Conservation (phyloP, 352 stramenopile species). For the Globisporangium iwayamae region DNA sequence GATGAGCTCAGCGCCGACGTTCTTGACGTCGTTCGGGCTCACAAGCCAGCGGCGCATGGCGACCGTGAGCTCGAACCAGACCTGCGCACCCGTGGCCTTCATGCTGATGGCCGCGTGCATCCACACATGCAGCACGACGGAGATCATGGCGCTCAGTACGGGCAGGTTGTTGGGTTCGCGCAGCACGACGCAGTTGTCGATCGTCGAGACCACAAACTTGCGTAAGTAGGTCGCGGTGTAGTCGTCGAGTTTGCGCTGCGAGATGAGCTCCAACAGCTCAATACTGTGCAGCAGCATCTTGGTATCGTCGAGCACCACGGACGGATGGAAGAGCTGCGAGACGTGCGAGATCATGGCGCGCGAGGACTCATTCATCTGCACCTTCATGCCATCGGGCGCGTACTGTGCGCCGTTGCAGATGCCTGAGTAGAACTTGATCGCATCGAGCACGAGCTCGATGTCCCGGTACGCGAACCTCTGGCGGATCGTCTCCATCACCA, state of each 20-base stretch:
- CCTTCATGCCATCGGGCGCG: conserved; percentile 72
- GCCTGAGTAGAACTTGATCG: conserved; percentile 86
- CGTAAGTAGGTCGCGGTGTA: conserved; percentile 84
- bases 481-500: conserved; percentile 86
- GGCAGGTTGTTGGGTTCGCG: conserved; percentile 55
- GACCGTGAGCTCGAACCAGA: conserved; percentile 82
- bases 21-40: conserved; percentile 50
- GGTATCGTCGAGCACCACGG: conserved; percentile 74
- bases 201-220: conserved; percentile 84
- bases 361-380: conserved; percentile 77
- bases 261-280: conserved; percentile 81
- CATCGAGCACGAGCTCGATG: conserved; percentile 77
- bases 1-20: conserved; percentile 61
- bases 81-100: conserved; percentile 53
- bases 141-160: conserved; percentile 76
- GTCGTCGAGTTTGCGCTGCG: conserved; percentile 74
- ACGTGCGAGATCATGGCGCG: conserved; percentile 86
- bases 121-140: conserved; percentile 81
- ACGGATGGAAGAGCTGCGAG: conserved; percentile 85
- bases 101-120: conserved; percentile 71
- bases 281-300: conserved; percentile 86
- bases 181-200: conserved; percentile 76
- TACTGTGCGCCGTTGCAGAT: conserved; percentile 77
- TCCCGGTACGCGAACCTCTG: conserved; percentile 86
- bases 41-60: conserved; percentile 78